phyloP scores from a whole-genome alignment of 2,329 filamentous ascomycete species.

The Fusarium succisae region DNA sequence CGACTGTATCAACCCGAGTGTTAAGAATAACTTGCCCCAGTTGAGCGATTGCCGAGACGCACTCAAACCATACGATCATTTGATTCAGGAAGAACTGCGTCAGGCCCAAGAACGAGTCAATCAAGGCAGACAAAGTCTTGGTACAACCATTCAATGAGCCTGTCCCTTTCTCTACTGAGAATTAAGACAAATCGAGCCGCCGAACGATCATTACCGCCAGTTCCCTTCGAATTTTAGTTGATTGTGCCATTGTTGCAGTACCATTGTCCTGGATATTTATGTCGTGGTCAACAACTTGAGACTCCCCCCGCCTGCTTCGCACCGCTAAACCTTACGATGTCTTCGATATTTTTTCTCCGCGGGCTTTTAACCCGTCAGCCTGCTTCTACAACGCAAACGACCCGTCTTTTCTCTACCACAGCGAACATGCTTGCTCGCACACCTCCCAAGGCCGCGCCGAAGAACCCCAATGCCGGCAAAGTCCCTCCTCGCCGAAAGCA shows the following conservation, averaged over 20 bases:
- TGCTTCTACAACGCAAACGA: constrained; percentile 13
- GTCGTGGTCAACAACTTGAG: background rate
- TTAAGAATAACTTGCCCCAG: background rate
- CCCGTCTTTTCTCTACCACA: constrained; percentile 48
- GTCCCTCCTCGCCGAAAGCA: constrained; percentile 42
- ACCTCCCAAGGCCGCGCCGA: constrained; percentile 38
- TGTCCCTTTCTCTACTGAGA: background rate
- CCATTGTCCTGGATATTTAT: background rate
- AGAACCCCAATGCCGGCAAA: constrained; percentile 38
- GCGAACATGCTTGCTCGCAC: constrained; percentile 45
- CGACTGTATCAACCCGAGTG: constrained; percentile 6
- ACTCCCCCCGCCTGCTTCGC: background rate
- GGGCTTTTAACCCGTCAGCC: constrained; percentile 44
- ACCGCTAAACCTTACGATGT: constrained; percentile 37
- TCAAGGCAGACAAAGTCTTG: background rate
- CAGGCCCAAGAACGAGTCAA: background rate
- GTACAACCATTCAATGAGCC: background rate
- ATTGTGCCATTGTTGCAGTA: background rate
- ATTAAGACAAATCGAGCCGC: background rate
- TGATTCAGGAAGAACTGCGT: background rate
- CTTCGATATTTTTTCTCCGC: constrained; percentile 43
- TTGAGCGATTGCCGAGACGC: background rate
- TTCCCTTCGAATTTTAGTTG: background rate
- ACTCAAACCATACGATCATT: background rate
- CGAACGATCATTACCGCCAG: background rate